Conservation (phyloP, 768 basidiomycete species). For the Steccherinum ochraceum region DNA sequence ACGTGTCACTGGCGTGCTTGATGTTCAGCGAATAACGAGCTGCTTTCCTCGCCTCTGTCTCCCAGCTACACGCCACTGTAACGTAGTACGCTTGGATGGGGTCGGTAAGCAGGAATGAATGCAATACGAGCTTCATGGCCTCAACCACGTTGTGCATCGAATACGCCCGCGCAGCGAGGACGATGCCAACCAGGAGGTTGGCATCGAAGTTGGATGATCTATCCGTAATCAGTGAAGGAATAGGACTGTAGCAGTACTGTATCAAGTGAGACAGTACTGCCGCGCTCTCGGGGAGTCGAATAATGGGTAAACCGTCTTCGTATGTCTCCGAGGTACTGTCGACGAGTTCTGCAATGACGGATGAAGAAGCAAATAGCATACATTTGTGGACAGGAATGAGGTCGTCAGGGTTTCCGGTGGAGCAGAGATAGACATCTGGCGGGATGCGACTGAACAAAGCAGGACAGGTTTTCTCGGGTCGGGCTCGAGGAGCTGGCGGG, state of each 20-base stretch:
- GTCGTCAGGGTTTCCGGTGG: too few species aligned
- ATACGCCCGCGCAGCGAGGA: neutral
- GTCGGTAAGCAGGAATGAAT: neutral
- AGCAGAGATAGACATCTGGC: too few species aligned
- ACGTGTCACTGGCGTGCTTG: neutral
- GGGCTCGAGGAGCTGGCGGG: too few species aligned
- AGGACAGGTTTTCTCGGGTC: too few species aligned
- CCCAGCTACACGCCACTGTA: neutral
- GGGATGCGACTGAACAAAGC: too few species aligned
- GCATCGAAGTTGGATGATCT: neutral
- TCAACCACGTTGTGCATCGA: neutral
- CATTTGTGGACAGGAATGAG: too few species aligned
- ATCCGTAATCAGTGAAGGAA: neutral
- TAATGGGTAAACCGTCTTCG: too few species aligned
- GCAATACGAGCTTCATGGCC: neutral
- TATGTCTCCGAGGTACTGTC: too few species aligned
- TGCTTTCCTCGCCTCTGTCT: neutral
- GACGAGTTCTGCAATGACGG: too few species aligned
- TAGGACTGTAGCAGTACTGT: neutral
- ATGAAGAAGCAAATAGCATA: too few species aligned
- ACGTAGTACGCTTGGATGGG: neutral
- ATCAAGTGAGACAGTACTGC: neutral
- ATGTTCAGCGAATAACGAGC: neutral
- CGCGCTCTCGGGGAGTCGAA: too few species aligned
- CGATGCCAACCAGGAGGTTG: neutral